A percentile compares a stretch with the other conserved stretches of the same genome.
phyloP scores from a whole-genome alignment of 2,329 filamentous ascomycete genomes.

The Clarireedia paspali region DNA sequence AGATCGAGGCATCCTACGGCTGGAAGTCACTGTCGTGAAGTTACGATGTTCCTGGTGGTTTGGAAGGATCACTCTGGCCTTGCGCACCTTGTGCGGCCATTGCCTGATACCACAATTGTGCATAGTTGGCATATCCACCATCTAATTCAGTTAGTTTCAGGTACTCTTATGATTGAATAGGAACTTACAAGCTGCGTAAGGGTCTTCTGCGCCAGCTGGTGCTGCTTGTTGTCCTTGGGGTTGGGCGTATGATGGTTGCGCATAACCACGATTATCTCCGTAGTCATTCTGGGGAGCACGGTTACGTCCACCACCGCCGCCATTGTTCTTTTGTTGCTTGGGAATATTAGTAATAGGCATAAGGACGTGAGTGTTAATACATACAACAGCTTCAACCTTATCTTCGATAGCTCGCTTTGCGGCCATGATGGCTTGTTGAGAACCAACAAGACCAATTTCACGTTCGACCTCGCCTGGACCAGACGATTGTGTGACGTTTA shows the following conservation, averaged over 20 bases:
- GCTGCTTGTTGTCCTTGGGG: conserved; percentile 34
- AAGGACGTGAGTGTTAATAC: conserved; percentile 30
- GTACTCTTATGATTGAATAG: conserved; percentile 14
- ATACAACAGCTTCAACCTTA: conserved; percentile 83
- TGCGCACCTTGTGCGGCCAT: conserved; percentile 41
- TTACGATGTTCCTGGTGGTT: conserved; percentile 34
- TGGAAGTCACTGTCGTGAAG: conserved; percentile 17
- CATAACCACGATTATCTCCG: conserved; percentile 43
- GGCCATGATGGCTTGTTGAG: conserved; percentile 65
- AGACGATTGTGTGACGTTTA: conserved; percentile 80
- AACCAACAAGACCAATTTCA: conserved; percentile 79
- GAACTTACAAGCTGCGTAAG: conserved; percentile 65
- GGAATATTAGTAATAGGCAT: conserved; percentile 15
- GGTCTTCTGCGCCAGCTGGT: conserved; percentile 47
- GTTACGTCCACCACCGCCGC: conserved; percentile 38
- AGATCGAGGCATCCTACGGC: conserved; percentile 21
- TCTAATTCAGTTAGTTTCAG: conserved; percentile 37
- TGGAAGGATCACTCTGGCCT: conserved; percentile 30
- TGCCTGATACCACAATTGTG: conserved; percentile 75
- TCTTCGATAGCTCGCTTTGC: conserved; percentile 84
- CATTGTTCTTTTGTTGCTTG: conserved; percentile 45
- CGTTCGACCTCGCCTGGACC: conserved; percentile 72
- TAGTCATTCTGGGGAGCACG: conserved; percentile 43
- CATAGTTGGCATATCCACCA: conserved; percentile 74
- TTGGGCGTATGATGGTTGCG: conserved; percentile 38